Base-by-base conservation (phyloP, 2,329 filamentous ascomycete species). In the Ceratocystis alfenasii region DNA sequence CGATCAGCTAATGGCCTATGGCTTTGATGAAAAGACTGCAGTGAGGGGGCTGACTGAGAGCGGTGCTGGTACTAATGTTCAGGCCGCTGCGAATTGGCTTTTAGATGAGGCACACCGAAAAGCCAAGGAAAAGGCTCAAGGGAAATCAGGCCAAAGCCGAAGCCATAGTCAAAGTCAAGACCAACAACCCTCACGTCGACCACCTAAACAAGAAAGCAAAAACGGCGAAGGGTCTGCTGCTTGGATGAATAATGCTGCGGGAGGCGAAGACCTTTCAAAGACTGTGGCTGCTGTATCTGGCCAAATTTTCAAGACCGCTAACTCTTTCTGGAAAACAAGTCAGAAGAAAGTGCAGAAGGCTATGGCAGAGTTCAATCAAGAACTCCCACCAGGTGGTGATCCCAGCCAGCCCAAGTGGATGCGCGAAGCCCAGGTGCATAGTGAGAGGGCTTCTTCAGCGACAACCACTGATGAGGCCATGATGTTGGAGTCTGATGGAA, bases 261-360 rank as follows among this genome's bases (percentile, higher is more conserved):
- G 73, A 30, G 76, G 78, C 20, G 76, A 79, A 79, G 93, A 96
- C 71, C 80, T 95, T 66, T 80, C 89, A 17, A 90, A 93, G 72
- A 82, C 87, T 55, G 93, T 93, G 1, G 85, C 90, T 5, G 88
- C 92, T 44, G 81, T 97, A 72, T 89, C 94, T 0, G 90, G 79
- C 57, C 95, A 83, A 68, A 76, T 99, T 12, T 86, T 97, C 74
- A 99, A 99, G 74, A 94, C 92, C 2, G 94, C 94, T 1, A 95
- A 95, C 70, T 93, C 90, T 0, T 77, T 97, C 0, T 99, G 94
- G 94, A 99, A 96, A 74, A 89, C 88, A 2, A 87, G 93, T 0
- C 90, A 92, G 72, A 99, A 96, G 76, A 92, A 90, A 73, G 83
- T 97, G 67, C 90, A 95, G 72, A 90, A 94, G 75, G 93, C 90